Conservation (phyloP, 345 rosid species). For the Moricandia arvensis region DNA sequence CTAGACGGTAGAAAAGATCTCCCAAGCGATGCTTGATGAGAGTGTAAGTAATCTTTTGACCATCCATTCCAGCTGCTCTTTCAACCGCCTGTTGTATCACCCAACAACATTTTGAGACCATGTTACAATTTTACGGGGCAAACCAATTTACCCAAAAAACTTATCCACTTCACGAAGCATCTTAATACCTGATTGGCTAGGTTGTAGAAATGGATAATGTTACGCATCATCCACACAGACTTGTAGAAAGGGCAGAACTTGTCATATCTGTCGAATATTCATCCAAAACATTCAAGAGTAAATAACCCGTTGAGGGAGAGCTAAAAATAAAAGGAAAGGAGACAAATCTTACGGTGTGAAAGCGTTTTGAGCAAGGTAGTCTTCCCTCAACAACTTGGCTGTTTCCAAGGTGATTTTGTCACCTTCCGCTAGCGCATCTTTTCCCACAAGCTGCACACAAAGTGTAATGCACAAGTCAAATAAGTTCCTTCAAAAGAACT, state of each 20-base stretch:
- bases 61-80: conserved; percentile 98
- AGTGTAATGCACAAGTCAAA: conserved; percentile 1
- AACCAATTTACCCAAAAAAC: neutral
- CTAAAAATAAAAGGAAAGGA: neutral
- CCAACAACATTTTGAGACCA: neutral
- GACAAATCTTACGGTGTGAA: conserved; percentile 79
- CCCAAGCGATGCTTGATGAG: conserved; percentile 96
- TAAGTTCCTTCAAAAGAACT: neutral
- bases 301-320: neutral
- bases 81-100: conserved; percentile 73
- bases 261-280: conserved; percentile 62
- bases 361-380: conserved; percentile 99
- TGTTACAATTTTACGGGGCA: neutral
- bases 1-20: conserved; percentile 92
- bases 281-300: conserved; percentile 5
- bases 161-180: neutral
- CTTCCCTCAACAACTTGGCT: conserved; percentile 98
- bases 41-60: conserved; percentile 89
- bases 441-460: conserved; percentile 88
- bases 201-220: conserved; percentile 90
- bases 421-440: conserved; percentile 96
- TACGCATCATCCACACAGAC: conserved; percentile 99
- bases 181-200: conserved; percentile 90
- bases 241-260: conserved; percentile 99
- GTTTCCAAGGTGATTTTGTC: conserved; percentile 97